Evolutionary conservation across 2,329 filamentous ascomycete genomes (phyloP).

Genomic region (Monilinia laxa): DNA sequence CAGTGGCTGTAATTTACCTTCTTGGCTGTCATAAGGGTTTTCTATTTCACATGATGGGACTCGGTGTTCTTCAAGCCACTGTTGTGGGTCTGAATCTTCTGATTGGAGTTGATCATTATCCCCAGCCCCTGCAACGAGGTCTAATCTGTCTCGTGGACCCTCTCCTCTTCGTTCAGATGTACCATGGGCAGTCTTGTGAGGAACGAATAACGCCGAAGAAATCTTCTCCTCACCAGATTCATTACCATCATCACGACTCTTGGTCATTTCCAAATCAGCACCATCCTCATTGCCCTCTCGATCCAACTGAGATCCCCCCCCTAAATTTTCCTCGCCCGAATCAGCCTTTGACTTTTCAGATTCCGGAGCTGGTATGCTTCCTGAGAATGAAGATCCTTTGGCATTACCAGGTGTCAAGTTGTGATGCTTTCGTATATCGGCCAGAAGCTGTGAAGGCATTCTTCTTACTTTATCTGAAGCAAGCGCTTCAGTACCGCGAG

Average conservation of each 20-base stretch:
- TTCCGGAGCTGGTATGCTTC: constrained; percentile 38
- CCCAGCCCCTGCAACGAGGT: constrained; percentile 22
- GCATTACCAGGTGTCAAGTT: constrained; percentile 38
- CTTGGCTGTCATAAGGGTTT: constrained; percentile 28
- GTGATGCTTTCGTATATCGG: constrained; percentile 39
- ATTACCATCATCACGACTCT: constrained; percentile 47
- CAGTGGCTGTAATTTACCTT: constrained; percentile 26
- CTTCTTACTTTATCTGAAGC: constrained; percentile 30
- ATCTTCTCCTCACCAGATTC: constrained; percentile 80
- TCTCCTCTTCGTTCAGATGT: constrained; percentile 41
- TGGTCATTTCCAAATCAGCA: constrained; percentile 31
- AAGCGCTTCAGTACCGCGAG: constrained; percentile 29
- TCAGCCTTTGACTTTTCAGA: constrained; percentile 33
- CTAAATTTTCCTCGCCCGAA: constrained; percentile 16
- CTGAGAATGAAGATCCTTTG: constrained; percentile 39
- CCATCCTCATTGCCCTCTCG: constrained; percentile 44
- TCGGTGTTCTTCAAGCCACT: constrained; percentile 41
- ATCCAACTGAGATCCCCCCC: constrained; percentile 14
- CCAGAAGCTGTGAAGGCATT: constrained; percentile 38
- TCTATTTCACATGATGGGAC: constrained; percentile 43
- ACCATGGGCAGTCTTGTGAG: constrained; percentile 61
- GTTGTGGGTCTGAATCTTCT: constrained; percentile 37
- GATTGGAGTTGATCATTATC: constrained; percentile 24
- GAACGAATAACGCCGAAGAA: constrained; percentile 80
- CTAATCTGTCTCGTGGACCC: constrained; percentile 22